Evolutionary conservation across 2,329 filamentous ascomycete species (phyloP).

Genomic region (Monascus ruber): DNA sequence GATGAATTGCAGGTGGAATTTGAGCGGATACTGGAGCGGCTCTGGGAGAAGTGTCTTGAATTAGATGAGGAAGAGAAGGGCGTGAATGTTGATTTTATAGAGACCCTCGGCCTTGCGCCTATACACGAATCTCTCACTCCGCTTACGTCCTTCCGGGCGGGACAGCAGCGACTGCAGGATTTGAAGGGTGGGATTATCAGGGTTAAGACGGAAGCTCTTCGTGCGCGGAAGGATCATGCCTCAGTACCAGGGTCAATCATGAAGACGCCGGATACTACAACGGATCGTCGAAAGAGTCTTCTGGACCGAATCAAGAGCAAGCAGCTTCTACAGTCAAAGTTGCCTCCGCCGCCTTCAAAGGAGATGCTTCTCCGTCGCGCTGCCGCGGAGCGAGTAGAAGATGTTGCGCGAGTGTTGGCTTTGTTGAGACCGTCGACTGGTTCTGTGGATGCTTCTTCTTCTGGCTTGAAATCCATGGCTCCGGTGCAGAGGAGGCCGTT

Average conservation of each 20-base stretch:
- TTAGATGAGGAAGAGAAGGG: constrained; percentile 20
- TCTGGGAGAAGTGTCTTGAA: constrained; percentile 35
- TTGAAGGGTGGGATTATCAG: constrained; percentile 28
- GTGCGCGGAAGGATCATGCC: constrained; percentile 9
- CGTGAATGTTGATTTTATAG: constrained; percentile 20
- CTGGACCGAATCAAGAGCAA: constrained; percentile 67
- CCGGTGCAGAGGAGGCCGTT: constrained; percentile 50
- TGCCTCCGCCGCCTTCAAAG: constrained; percentile 34
- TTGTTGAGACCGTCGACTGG: constrained; percentile 40
- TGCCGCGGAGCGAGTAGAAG: constrained; percentile 56
- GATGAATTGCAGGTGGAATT: constrained; percentile 40
- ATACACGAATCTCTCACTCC: constrained; percentile 28
- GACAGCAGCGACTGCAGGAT: constrained; percentile 30
- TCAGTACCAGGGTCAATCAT: constrained; percentile 3
- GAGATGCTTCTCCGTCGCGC: constrained; percentile 50
- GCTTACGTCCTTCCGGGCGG: constrained; percentile 25
- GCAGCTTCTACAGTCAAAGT: constrained; percentile 41
- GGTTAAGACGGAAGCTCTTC: constrained; percentile 22
- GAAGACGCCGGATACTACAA: constrained; percentile 17
- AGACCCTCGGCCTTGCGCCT: constrained; percentile 19
- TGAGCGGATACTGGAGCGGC: constrained; percentile 33
- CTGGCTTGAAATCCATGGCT: constrained; percentile 17
- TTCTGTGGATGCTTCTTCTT: constrained; percentile 20
- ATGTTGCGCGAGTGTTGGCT: constrained; percentile 56
- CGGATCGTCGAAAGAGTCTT: constrained; percentile 46